phyloP scores from a whole-genome alignment of 768 basidiomycete genomes.

The Lactarius sanguifluus region DNA sequence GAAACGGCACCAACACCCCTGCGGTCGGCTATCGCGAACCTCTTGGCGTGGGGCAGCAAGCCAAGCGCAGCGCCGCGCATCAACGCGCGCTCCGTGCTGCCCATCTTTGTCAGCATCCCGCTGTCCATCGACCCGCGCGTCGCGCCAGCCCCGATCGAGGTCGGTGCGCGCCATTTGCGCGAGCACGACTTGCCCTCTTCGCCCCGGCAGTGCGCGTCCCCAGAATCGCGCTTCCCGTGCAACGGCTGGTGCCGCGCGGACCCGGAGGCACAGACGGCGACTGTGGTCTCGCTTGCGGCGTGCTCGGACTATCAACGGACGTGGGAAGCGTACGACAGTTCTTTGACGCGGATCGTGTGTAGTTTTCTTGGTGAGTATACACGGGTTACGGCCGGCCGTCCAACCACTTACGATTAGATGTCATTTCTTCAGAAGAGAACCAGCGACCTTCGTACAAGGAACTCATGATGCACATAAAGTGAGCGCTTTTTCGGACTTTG shows the following conservation, averaged over 20 bases:
- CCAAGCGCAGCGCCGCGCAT: not conserved
- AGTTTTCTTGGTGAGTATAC: slow-evolving; percentile 16
- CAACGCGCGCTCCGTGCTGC: slow-evolving; percentile 11
- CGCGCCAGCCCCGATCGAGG: slow-evolving; percentile 10
- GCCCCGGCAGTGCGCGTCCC: slow-evolving; percentile 27
- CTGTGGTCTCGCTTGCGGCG: slow-evolving; percentile 27
- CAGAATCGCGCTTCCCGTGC: slow-evolving; percentile 25
- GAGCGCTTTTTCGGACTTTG: not conserved
- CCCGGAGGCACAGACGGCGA: slow-evolving; percentile 7
- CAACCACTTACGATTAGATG: not conserved
- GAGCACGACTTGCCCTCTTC: slow-evolving; percentile 16
- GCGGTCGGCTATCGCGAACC: not conserved
- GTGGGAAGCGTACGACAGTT: slow-evolving; percentile 30
- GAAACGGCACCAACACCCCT: not conserved
- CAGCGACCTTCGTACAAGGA: slow-evolving; percentile 26
- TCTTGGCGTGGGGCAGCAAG: slow-evolving; percentile 1
- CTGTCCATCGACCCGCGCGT: slow-evolving; percentile 13
- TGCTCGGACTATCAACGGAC: slow-evolving; percentile 31
- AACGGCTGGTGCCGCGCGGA: slow-evolving; percentile 27
- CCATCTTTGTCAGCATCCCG: slow-evolving; percentile 22
- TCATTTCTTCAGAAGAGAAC: slow-evolving; percentile 8
- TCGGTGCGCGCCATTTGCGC: slow-evolving; percentile 2
- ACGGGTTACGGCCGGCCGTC: not conserved
- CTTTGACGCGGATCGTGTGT: slow-evolving; percentile 26
- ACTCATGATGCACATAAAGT: slow-evolving; percentile 29